Evolutionary conservation across 352 stramenopile genomes (phyloP).

Genomic region (Phytophthora ohioensis): DNA sequence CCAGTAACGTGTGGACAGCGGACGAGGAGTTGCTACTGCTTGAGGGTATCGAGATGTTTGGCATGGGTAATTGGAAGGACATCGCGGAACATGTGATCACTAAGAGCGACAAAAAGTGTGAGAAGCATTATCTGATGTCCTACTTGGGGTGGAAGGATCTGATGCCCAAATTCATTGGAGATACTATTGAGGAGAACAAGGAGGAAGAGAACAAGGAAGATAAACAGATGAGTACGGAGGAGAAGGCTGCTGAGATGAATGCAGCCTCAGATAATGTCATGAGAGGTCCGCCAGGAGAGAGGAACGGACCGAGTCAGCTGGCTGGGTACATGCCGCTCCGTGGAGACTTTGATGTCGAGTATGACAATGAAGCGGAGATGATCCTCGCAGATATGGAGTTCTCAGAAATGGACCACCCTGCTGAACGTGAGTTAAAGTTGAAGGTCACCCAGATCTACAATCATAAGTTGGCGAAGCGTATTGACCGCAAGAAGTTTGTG

Average conservation of each 20-base stretch:
- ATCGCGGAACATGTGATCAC: slow-evolving; percentile 88
- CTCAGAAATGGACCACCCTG: slow-evolving; percentile 90
- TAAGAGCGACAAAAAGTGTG: slow-evolving; percentile 91
- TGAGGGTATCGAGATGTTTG: slow-evolving; percentile 96
- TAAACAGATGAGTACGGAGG: slow-evolving; percentile 35
- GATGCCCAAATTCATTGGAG: slow-evolving; percentile 71
- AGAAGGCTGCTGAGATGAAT: slow-evolving; percentile 38
- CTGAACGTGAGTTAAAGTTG: slow-evolving; percentile 95
- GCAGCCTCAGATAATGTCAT: slow-evolving; percentile 25
- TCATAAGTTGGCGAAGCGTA: slow-evolving; percentile 94
- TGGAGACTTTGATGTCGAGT: slow-evolving; percentile 98
- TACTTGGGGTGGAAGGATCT: slow-evolving; percentile 76
- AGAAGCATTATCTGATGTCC: slow-evolving; percentile 87
- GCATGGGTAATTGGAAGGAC: slow-evolving; percentile 97
- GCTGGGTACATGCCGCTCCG: slow-evolving; percentile 97
- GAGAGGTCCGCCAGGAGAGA: slow-evolving; percentile 29
- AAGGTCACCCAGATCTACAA: slow-evolving; percentile 98
- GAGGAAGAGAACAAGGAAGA: slow-evolving; percentile 23
- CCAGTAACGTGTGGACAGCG: slow-evolving; percentile 85
- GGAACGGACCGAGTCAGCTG: slow-evolving; percentile 43
- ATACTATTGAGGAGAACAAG: slow-evolving; percentile 44
- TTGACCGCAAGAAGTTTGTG: slow-evolving; percentile 93
- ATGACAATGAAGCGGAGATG: slow-evolving; percentile 97
- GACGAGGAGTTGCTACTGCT: slow-evolving; percentile 97
- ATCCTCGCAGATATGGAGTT: slow-evolving; percentile 97